Base-by-base conservation (phyloP, 768 basidiomycete species). In the Russula ochroleuca region DNA sequence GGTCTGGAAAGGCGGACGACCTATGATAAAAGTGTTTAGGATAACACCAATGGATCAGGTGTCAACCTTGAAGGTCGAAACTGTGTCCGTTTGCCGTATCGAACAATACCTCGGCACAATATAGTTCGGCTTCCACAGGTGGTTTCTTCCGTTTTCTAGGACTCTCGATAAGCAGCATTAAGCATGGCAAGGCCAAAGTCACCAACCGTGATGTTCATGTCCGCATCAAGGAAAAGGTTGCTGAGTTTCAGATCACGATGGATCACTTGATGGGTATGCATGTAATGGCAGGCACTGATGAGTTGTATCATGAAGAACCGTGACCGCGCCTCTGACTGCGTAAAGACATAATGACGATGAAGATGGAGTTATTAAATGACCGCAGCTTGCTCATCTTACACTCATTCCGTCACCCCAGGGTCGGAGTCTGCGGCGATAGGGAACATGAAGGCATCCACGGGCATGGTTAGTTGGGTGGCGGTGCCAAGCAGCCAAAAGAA, bases 31-130 rank as follows among this genome's bases (percentile, higher is more conserved):
- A 1, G 96, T 99, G 72, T 98, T 98, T 67, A 98, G 77, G 64
- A 98, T 98, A 58, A 99, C 96, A 15, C 96, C 96, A 54, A 96
- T 88, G 2, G 92, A 94, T 96, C 96, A 99, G 10, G 94, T 90
- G 73, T 99, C 96, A 33, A 98, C 96, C 77, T 99, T n/a, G n/a
- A n/a, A n/a, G n/a, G n/a, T n/a, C 97, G 69, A 97, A 99, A 72
- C 92, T 94, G 75, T 99, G 96, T 1, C 96, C 95, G 67, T 94
- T 95, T 19, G 87, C 92, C 28, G 90, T 93, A 73, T 98, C 94
- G 73, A 96, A 97, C 68, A 99, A 78, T 25, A 98, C 94, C 72
- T 98, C 96, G 97, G 97, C 0, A 96, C 96, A 67, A 99, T 98
- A 73, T 99, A 98, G 73, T 99, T 98, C 2, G 96, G 97, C 0